These are phyloP conservation scores for Talaromyces sp. DNA, from an alignment of 2,329 filamentous ascomycete genomes.

Conservation along the genomic window DNA sequence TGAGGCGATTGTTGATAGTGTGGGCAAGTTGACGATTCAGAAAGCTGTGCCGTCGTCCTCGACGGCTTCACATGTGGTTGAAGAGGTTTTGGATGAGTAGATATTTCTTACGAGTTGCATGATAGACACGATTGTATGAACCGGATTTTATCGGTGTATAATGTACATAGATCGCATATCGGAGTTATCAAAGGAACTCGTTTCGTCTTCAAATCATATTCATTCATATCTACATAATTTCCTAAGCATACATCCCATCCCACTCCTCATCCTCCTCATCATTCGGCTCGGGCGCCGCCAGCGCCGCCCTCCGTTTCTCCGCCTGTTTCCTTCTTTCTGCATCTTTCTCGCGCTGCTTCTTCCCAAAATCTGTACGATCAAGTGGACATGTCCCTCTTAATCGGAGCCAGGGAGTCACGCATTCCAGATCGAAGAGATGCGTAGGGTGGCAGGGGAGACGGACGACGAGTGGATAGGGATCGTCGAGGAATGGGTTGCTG, in stretches of 20 bases:
- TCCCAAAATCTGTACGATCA: slow-evolving; percentile 59
- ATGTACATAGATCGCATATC: slow-evolving; percentile 14
- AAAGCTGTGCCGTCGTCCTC: slow-evolving; percentile 27
- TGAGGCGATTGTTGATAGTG: slow-evolving; percentile 44
- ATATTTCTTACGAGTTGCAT: slow-evolving; percentile 4
- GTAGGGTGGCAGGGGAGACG: slow-evolving; percentile 60
- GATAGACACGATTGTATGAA: slow-evolving; percentile 2
- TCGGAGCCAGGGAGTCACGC: slow-evolving; percentile 64
- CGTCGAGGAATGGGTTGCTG: slow-evolving; percentile 61
- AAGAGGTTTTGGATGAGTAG: slow-evolving; percentile 19
- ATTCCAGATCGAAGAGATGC: slow-evolving; percentile 65
- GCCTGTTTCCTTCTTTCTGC: slow-evolving; percentile 55
- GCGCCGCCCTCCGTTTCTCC: slow-evolving; percentile 39
- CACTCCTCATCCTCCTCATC: slow-evolving; percentile 49
- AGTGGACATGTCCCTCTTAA: slow-evolving; percentile 64
- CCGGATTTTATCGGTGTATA: neutral
- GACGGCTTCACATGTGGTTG: slow-evolving; percentile 9
- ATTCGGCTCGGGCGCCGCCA: slow-evolving; percentile 26
- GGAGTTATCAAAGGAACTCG: neutral
- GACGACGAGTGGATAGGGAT: slow-evolving; percentile 63
- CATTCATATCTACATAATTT: neutral
- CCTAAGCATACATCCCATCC: slow-evolving; percentile 50
- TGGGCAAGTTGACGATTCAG: slow-evolving; percentile 44
- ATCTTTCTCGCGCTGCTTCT: slow-evolving; percentile 53
- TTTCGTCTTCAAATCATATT: neutral